Conservation (phyloP, 352 stramenopile species). For the Aphanomyces stellatus region DNA sequence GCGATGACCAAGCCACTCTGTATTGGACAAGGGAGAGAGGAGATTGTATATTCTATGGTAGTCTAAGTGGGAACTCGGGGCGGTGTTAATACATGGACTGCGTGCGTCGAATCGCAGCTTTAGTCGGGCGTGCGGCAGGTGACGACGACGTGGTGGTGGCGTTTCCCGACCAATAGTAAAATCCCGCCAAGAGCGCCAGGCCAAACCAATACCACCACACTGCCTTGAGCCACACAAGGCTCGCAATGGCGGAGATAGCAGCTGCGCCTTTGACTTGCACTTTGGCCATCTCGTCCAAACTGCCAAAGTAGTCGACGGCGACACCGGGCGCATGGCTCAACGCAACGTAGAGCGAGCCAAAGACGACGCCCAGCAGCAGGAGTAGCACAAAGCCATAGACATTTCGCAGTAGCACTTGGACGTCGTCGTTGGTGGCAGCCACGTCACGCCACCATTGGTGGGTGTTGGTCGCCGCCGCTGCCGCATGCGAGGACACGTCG, state of each 20-base stretch:
- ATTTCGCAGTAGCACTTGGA: constrained; percentile 29
- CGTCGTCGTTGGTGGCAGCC: constrained; percentile 30
- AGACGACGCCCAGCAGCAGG: constrained; percentile 20
- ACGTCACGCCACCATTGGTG: constrained; percentile 11
- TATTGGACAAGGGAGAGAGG: too few species aligned
- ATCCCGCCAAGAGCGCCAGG: constrained; percentile 20
- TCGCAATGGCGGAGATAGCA: constrained; percentile 20
- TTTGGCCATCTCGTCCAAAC: constrained; percentile 34
- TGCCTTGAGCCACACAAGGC: constrained; percentile 29
- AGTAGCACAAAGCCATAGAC: constrained; percentile 23
- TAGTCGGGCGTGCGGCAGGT: too few species aligned
- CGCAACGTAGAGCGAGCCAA: constrained; percentile 29
- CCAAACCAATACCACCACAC: constrained; percentile 37
- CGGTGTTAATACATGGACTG: too few species aligned
- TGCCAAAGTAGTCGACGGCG: constrained; percentile 23
- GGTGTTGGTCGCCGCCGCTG: not conserved
- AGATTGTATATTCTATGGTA: too few species aligned
- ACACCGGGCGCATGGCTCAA: constrained; percentile 25
- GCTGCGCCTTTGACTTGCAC: constrained; percentile 35
- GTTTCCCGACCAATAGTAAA: constrained; percentile 51
- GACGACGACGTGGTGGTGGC: not conserved
- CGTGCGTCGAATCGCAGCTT: too few species aligned
- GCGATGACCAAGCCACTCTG: too few species aligned
- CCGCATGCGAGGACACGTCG: too few species aligned
- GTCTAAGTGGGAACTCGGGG: too few species aligned